Conservation (phyloP, 257 asterid genomes). For the Leptodermis oblonga region DNA sequence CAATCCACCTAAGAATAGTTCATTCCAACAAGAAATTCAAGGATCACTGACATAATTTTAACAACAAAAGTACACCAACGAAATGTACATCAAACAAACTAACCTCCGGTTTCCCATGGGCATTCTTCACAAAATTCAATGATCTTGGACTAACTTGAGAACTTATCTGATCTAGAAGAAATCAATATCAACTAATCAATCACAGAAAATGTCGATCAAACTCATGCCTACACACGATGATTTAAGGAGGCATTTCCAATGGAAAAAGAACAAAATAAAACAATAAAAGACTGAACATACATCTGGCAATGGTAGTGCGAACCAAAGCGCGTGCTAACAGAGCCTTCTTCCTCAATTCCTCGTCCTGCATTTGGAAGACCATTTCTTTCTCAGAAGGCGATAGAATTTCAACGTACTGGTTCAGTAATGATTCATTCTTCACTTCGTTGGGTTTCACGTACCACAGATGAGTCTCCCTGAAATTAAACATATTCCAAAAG, state of each 20-base stretch:
- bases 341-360: conserved; percentile 62
- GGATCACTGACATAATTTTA: background rate
- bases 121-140: conserved; percentile 61
- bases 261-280: background rate
- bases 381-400: conserved; percentile 69
- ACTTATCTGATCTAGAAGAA: conserved; percentile 68
- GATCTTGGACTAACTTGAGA: conserved; percentile 58
- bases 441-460: conserved; percentile 67
- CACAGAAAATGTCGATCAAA: background rate
- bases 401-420: conserved; percentile 53
- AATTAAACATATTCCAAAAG: background rate
- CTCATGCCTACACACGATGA: background rate
- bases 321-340: conserved; percentile 69
- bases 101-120: conserved; percentile 91
- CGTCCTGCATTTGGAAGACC: conserved; percentile 43
- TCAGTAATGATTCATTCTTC: conserved; percentile 48
- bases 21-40: conserved; percentile 11
- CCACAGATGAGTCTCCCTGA: conserved; percentile 89
- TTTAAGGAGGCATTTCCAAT: background rate
- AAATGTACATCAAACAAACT: conserved; percentile 5
- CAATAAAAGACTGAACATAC: conserved; percentile 31
- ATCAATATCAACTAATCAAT: conserved; percentile 13
- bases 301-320: conserved; percentile 84
- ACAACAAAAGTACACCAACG: conserved; percentile 8
- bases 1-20: conserved; percentile 57